phyloP scores from a whole-genome alignment of 768 basidiomycete species.

The Lactifluus rugatus region DNA sequence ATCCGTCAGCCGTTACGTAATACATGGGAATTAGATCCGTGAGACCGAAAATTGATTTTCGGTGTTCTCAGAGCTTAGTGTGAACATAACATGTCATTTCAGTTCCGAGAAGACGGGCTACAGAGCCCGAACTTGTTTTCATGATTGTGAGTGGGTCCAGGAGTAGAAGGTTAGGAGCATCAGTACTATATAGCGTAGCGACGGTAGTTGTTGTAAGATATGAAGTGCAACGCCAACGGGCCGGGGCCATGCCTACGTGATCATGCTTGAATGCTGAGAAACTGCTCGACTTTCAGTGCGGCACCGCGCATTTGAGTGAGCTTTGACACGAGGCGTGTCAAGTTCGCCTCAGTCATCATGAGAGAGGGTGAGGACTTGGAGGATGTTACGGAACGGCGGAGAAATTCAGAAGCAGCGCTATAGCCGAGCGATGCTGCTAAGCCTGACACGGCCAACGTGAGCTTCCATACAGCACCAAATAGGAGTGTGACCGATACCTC shows the following conservation, averaged over 20 bases:
- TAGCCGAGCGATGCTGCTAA: slow-evolving; percentile 83
- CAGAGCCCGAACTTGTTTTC: slow-evolving; percentile 7
- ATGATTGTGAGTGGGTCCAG: not conserved
- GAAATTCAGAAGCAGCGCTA: slow-evolving; percentile 80
- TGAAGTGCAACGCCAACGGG: not conserved
- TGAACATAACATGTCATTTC: no score
- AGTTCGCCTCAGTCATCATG: slow-evolving; percentile 86
- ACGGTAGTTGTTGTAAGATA: not conserved
- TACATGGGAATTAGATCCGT: no score
- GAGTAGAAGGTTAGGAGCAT: not conserved
- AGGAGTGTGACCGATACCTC: slow-evolving; percentile 39
- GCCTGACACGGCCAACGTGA: slow-evolving; percentile 37
- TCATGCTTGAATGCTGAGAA: slow-evolving; percentile 97
- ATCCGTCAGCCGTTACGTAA: no score
- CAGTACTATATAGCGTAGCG: not conserved
- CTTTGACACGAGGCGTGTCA: slow-evolving; percentile 82
- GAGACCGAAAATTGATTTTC: no score
- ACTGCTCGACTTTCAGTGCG: slow-evolving; percentile 93
- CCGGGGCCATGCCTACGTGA: not conserved
- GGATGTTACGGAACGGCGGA: slow-evolving; percentile 49
- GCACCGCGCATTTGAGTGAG: slow-evolving; percentile 95
- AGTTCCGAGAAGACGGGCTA: slow-evolving; percentile 37
- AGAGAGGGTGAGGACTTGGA: slow-evolving; percentile 36
- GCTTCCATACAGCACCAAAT: not conserved
- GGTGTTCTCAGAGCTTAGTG: no score